Evolutionary conservation across 192 early-diverging fungal genomes (phyloP).

Genomic region (Geranomyces michiganensis): DNA sequence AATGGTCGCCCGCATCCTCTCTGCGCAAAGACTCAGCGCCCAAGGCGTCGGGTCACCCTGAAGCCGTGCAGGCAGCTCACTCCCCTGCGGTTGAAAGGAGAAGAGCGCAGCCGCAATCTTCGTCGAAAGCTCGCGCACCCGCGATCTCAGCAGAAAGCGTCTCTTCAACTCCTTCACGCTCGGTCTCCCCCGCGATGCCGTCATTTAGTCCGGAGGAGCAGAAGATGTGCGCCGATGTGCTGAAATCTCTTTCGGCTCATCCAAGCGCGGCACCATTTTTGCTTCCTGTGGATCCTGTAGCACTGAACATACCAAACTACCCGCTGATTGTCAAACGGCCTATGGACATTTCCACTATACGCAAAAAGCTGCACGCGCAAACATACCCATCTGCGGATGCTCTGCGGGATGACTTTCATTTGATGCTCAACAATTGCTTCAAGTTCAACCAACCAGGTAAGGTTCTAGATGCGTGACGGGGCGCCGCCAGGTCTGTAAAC

Average conservation of each 20-base stretch:
- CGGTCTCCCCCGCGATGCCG: not conserved
- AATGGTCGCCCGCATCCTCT: conserved; percentile 29
- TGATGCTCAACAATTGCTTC: conserved; percentile 57
- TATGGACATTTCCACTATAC: conserved; percentile 85
- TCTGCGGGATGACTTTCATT: conserved; percentile 70
- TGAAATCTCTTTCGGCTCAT: conserved; percentile 9
- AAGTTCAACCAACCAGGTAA: conserved; percentile 68
- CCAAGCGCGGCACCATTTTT: conserved; percentile 17
- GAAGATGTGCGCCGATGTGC: conserved; percentile 11
- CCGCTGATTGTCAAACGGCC: conserved; percentile 80
- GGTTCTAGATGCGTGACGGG: no score
- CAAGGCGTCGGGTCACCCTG: not conserved
- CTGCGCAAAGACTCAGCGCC: not conserved
- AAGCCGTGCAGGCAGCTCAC: not conserved
- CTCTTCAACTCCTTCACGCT: not conserved
- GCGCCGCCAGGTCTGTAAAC: not conserved
- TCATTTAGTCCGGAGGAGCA: conserved; percentile 8
- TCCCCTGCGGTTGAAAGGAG: not conserved
- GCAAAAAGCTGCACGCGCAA: conserved; percentile 65
- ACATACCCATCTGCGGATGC: conserved; percentile 61
- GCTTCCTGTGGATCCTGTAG: conserved; percentile 71
- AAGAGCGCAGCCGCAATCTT: not conserved
- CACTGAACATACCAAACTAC: conserved; percentile 85
- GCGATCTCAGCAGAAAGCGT: not conserved
- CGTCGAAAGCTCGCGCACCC: not conserved